These are phyloP conservation scores for Dioscorea dumetorum DNA, from an alignment of 106 monocot genomes.

Conservation along the genomic window DNA sequence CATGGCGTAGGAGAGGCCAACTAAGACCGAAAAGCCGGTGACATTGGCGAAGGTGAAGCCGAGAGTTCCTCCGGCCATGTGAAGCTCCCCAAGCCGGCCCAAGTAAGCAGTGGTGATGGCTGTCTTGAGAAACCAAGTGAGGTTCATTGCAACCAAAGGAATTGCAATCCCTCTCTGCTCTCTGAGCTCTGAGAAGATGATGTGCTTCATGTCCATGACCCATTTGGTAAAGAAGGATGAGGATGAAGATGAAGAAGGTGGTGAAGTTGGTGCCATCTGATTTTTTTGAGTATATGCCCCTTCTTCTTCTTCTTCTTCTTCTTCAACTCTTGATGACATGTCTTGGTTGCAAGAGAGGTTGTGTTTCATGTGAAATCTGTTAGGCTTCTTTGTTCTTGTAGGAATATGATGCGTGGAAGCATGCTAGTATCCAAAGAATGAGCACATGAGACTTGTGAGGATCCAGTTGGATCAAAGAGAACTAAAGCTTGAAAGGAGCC, in stretches of 20 bases:
- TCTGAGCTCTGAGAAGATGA: slow-evolving; percentile 18
- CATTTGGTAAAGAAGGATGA: not conserved
- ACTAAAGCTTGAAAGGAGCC: not conserved
- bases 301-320: not conserved
- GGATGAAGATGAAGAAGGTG: not conserved
- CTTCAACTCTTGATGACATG: not conserved
- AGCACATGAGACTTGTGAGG: not conserved
- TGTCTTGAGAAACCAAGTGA: slow-evolving; percentile 37
- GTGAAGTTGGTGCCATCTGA: not conserved
- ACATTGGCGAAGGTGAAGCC: slow-evolving; percentile 72
- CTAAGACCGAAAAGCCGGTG: slow-evolving; percentile 53
- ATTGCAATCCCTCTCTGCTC: slow-evolving; percentile 11
- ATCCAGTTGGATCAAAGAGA: not conserved
- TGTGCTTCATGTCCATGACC: not conserved
- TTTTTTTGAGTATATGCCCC: not conserved
- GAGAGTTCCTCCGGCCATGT: slow-evolving; percentile 48
- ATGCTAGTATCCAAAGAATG: not conserved
- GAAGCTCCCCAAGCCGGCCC: slow-evolving; percentile 36
- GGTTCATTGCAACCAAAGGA: slow-evolving; percentile 29
- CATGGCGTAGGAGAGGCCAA: slow-evolving; percentile 28
- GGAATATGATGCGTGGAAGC: not conserved
- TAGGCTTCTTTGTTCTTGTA: not conserved
- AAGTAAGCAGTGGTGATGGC: slow-evolving; percentile 42
- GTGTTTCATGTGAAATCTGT: not conserved
- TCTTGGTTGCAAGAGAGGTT: not conserved